Evolutionary conservation across 83 land plant genomes (phyloP), one percentile per base, ranked within the genome.

Genomic region (Diphasiastrum complanatum): DNA sequence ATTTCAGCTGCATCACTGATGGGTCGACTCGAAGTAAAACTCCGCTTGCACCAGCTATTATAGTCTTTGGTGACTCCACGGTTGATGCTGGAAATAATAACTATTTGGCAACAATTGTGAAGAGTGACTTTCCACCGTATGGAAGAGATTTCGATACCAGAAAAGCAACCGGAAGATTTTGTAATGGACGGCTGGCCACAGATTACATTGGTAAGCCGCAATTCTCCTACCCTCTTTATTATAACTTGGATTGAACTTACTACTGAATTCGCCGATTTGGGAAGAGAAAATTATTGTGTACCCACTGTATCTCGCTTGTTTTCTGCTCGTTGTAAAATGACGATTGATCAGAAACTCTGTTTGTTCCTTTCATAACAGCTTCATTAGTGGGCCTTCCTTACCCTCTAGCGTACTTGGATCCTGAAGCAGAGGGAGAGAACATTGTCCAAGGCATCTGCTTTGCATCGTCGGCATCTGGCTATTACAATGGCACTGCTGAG

Each of bases 391-490:
- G 47, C 22, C 53, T 60, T 5, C 63, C 63, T 12, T 12, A n/a
- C 5, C 55, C 54, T 35, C 12, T 36, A 10, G 26, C 47, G 12
- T 60, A 60, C 22, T 20, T 36, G 22, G 63, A 35, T 36, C 63
- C 63, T 18, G 20, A 35, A 35, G 55, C 63, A 0, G 14, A 37
- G 22, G 63, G 63, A 37, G 16, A 18, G 4, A 40, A n/a, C 12
- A 14, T 60, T 5, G 25, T 60, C 22, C 26, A 14, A 23, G 63
- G 63, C 0, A 23, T 60, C n/a, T 35, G 38, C 53, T 40, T 60
- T 1, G 63, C 63, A 36, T 60, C 63, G 23, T 60, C 63, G 34
- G 47, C 50, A 35, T 60, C 63, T 5, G 63, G 63, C 16, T 60
- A 32, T 16, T 20, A 12, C 23, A 49, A 60, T 16, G 49, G 22